phyloP scores from a whole-genome alignment of 768 basidiomycete species.

The Suillus clintonianus region DNA sequence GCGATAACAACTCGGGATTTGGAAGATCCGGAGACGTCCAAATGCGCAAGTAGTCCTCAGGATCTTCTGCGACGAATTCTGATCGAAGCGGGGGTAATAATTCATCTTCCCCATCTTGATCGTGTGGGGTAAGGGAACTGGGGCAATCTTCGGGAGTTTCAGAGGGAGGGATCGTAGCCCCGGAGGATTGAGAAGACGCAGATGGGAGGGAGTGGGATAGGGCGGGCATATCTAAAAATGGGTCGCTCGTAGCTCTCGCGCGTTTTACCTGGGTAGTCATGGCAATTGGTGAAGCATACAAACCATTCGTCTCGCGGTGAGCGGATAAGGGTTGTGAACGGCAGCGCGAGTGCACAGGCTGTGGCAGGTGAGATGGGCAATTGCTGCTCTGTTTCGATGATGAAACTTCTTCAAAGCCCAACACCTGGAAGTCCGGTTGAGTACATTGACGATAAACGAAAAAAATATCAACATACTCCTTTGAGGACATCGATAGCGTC shows the following conservation, averaged over 20 bases:
- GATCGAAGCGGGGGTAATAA: conserved; percentile 33
- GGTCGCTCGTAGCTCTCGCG: conserved; percentile 74
- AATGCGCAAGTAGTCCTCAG: conserved; percentile 60
- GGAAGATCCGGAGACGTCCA: conserved; percentile 83
- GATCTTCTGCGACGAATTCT: conserved; percentile 33
- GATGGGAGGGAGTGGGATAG: conserved; percentile 57
- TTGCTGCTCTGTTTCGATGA: conserved; percentile 33
- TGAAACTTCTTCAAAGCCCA: conserved; percentile 75
- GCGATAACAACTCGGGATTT: conserved; percentile 69
- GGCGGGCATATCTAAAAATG: conserved; percentile 73
- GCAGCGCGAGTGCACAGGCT: conserved; percentile 51
- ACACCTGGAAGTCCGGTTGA: conserved; percentile 38
- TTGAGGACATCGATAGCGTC: conserved; percentile 89
- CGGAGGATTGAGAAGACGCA: conserved; percentile 50
- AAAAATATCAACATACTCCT: conserved; percentile 60
- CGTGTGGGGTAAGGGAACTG: conserved; percentile 36
- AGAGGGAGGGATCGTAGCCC: conserved; percentile 32
- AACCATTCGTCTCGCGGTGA: conserved; percentile 25
- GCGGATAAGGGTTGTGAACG: conserved; percentile 54
- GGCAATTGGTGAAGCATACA: conserved; percentile 42
- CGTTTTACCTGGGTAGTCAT: conserved; percentile 58
- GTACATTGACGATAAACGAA: conserved; percentile 13
- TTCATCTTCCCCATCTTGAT: conserved; percentile 35
- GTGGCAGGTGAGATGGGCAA: conserved; percentile 39
- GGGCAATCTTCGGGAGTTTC: conserved; percentile 43